Evolutionary conservation across 202 grass and related monocot genomes (phyloP).

Genomic region (Panicum hallii): DNA sequence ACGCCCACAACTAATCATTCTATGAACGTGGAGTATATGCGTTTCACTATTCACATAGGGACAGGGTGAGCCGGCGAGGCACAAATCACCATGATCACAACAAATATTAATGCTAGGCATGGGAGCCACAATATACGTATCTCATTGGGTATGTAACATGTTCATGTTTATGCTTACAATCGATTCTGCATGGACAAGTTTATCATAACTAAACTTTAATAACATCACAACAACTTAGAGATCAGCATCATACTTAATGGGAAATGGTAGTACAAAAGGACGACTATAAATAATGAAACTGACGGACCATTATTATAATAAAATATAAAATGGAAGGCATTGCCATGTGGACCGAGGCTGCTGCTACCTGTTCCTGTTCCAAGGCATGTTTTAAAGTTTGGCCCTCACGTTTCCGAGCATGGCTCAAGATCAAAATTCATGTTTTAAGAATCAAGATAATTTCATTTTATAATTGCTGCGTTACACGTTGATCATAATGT

Average conservation of each 20-base stretch:
- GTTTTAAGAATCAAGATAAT: neutral
- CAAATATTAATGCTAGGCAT: neutral
- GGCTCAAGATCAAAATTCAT: neutral
- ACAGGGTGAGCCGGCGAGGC: neutral
- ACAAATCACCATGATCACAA: neutral
- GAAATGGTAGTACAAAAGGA: neutral
- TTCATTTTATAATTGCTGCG: neutral
- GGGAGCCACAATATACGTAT: too few species aligned
- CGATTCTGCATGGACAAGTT: neutral
- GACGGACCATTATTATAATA: neutral
- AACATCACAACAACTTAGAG: neutral
- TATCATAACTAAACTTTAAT: neutral
- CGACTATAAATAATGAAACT: neutral
- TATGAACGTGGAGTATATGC: too few species aligned
- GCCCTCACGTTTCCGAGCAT: neutral
- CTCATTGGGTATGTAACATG: neutral
- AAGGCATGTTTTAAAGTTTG: neutral
- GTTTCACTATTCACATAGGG: too few species aligned
- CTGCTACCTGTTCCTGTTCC: too few species aligned
- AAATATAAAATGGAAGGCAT: neutral
- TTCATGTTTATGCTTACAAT: neutral
- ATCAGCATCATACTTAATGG: conserved; percentile 1
- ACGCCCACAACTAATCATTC: too few species aligned
- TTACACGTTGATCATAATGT: neutral
- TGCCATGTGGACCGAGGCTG: too few species aligned